Base-by-base conservation (phyloP, 768 basidiomycete genomes). In the Lactarius evosmus region DNA sequence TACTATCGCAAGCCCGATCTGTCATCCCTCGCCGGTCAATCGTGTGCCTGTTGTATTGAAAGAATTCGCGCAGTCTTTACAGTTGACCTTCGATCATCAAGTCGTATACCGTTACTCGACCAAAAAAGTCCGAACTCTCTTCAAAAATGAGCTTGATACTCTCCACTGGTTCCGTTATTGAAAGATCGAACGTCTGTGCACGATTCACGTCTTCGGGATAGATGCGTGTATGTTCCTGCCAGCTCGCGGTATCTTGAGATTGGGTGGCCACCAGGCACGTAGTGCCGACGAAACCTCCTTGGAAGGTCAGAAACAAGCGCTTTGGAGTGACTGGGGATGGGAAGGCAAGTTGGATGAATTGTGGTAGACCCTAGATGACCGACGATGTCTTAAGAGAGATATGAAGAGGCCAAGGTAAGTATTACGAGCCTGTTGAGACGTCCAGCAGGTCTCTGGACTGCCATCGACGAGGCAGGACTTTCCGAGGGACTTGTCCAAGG, bases 101-200 rank as follows among this genome's bases (percentile, higher is more conserved):
- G 70, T 91, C 86, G 70, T 92, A 92, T 46, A 92, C 72, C 8
- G 84, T 89, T 50, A 92, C 80, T 73, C 91, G 81, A 58, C 91
- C 91, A 71, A 92, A 93, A 70, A 93, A 89, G 75, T 93, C 91
- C 22, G 91, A 92, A 72, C 89, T 90, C 72, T 85, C 81, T 69
- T 90, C 86, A 65, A 94, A 93, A 6, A 89, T 77, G 14, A 94
- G 73, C 73, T 83, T 88, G 67, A 93, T 63, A 19, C 78, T 76
- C 61, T 68, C 74, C 17, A 86, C 74, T 11, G 62, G 41, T 2
- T 66, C 63, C 9, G 41, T 60, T 16, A 71, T 44, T 14, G 61
- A 46, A 12, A 93, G 71, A 59, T 85, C 81, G 69, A 94, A 94
- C 7, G 69, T 71, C 73, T 94, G 92, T 33, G 78, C 78, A 51